Base-by-base conservation (phyloP, 768 basidiomycete species). In the Boletus rubroflammeus region DNA sequence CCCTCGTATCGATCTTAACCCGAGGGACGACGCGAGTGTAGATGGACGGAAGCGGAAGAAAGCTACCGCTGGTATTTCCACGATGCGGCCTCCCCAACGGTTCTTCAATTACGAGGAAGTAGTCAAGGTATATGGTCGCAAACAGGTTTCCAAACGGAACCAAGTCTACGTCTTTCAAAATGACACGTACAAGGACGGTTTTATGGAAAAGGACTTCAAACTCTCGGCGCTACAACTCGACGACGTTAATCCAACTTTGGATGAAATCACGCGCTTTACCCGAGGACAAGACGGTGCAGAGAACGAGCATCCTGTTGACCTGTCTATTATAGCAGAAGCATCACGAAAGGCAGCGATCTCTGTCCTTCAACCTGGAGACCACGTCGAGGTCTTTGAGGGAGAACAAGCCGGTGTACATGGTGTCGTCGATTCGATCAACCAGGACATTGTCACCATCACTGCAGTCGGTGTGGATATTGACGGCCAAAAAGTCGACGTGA, bases 1-100 rank as follows among this genome's bases (percentile, higher is more conserved):
- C 54, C 97, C 97, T n/a, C 90, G 97, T 64, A 97, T 99, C 67
- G 97, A 99, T 73, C 78, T 98, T 49, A 91, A 87, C 54, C 96
- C 96, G 31, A 84, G 86, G 52, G 94, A 97, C 54, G 90, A 92
- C 35, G 71, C 79, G 9, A 75, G 76, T 0, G 78, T 83, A 28
- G 84, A 78, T 58, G 81, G 82, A 29, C 85, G 84, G 65, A 96
- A 96, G 71, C 83, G 90, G 50, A 89, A 90, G 67, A 93, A 91
- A 66, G 69, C 71, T 4, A 74, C 73, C 1, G 60, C 79, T 2
- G 71, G 74, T 5, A 65, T 75, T 9, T 71, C 81, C 6, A 75
- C 78, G n/a, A 81, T 86, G 71, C 86, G 95, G 14, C 93, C 97
- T 1, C 90, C 95, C 0, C 91, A 93, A 64, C 82, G 91, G 34